A percentile compares a stretch with the other conserved stretches of the same genome.
phyloP scores from a whole-genome alignment of 352 stramenopile species.

The Phytophthora megakarya region DNA sequence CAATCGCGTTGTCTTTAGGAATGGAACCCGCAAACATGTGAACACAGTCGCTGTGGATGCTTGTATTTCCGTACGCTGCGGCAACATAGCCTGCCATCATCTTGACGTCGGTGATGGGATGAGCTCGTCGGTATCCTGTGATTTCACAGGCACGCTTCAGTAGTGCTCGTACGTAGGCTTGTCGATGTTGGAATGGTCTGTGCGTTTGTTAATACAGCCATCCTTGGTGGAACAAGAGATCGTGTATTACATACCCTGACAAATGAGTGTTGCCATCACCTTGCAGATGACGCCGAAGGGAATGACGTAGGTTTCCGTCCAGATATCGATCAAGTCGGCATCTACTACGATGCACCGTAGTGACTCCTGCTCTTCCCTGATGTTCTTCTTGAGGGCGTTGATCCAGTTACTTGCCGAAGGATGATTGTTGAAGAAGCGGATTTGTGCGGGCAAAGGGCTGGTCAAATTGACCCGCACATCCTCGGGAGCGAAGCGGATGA shows the following conservation, averaged over 20 bases:
- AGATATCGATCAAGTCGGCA: slow-evolving; percentile 13
- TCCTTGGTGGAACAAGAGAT: background rate
- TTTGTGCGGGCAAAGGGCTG: background rate
- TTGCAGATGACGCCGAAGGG: slow-evolving; percentile 1
- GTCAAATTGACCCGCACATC: background rate
- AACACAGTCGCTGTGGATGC: slow-evolving; percentile 5
- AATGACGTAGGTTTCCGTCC: slow-evolving; percentile 3
- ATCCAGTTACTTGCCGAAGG: background rate
- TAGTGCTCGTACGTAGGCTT: slow-evolving; percentile 4
- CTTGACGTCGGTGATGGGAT: background rate
- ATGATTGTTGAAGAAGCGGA: background rate
- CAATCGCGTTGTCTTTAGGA: slow-evolving; percentile 4
- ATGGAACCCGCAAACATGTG: slow-evolving; percentile 3
- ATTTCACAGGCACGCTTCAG: slow-evolving; percentile 7
- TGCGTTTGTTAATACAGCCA: background rate
- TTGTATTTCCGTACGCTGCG: slow-evolving; percentile 13
- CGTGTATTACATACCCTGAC: background rate
- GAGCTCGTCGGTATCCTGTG: background rate
- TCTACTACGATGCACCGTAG: background rate
- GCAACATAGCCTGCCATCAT: slow-evolving; percentile 18
- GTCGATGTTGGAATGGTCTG: background rate
- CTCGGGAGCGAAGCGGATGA: no score
- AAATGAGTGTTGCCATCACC: background rate
- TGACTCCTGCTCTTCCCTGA: background rate
- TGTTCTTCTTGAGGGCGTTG: background rate